Evolutionary conservation across 2,329 filamentous ascomycete genomes (phyloP).

Genomic region (Annulohypoxylon truncatum): DNA sequence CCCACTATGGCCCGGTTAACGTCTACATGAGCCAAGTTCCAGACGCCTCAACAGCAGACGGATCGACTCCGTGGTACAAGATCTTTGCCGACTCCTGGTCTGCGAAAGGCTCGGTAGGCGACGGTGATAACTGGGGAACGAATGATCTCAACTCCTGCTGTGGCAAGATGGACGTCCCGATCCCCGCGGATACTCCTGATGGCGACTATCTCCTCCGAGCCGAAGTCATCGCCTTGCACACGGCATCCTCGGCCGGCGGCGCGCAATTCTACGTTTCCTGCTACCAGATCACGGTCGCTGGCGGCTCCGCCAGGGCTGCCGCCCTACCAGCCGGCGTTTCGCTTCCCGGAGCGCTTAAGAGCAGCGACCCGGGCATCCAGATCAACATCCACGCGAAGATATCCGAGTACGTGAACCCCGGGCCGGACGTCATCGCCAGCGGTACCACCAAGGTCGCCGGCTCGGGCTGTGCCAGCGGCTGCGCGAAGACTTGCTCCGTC

Average conservation of each 20-base stretch:
- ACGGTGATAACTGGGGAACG: conserved; percentile 59
- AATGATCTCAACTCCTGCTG: conserved; percentile 55
- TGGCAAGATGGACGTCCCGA: conserved; percentile 57
- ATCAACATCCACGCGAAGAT: conserved; percentile 61
- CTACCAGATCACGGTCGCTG: conserved; percentile 49
- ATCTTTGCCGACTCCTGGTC: conserved; percentile 61
- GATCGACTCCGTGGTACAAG: conserved; percentile 63
- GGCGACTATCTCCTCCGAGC: conserved; percentile 60
- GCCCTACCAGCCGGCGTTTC: conserved; percentile 46
- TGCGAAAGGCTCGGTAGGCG: conserved; percentile 54
- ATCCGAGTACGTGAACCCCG: conserved; percentile 56
- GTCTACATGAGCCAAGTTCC: conserved; percentile 63
- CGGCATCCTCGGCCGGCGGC: conserved; percentile 50
- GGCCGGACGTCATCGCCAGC: conserved; percentile 56
- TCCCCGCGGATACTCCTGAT: conserved; percentile 55
- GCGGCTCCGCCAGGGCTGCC: conserved; percentile 48
- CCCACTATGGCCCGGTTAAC: conserved; percentile 65
- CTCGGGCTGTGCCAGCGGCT: conserved; percentile 53
- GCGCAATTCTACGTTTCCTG: conserved; percentile 51
- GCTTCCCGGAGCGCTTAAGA: conserved; percentile 59
- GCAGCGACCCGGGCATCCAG: conserved; percentile 58
- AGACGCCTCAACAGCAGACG: conserved; percentile 59
- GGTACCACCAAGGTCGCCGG: conserved; percentile 57
- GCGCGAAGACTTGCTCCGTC: conserved; percentile 54
- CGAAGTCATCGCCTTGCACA: conserved; percentile 59